Base-by-base conservation (phyloP, 257 asterid genomes). In the Lavandula angustifolia region DNA sequence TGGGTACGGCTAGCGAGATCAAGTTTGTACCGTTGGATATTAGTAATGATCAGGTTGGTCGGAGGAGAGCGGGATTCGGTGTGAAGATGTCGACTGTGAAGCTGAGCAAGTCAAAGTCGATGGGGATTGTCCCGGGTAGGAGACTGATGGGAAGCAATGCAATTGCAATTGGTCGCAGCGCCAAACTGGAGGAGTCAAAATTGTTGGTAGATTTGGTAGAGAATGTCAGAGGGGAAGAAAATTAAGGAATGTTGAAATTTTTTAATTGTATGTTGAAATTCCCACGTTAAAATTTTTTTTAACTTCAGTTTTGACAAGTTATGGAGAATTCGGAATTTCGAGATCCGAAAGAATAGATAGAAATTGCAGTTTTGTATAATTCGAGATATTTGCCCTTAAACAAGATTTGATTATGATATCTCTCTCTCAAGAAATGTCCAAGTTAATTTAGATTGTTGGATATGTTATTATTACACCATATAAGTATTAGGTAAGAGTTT, bases 71-170 rank as follows among this genome's bases (percentile, higher is more conserved):
- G 32, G 94, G 89, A 73, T 85, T 78, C 60, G 76, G 68, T 66
- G 57, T 77, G 84, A 82, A 69, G 82, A 77, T 77, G 69, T 67
- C 80, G 38, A 80, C 72, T 31, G 86, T 79, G 29, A 87, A 79
- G 79, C 62, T 85, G 67, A 80, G 73, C 7, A 89, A 82, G 76
- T 89, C 96, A 40, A 84, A 81, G 70, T 89, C 95, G 27, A 71
- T 74, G 87, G 95, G 95, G 48, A 73, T 85, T 74, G 29, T 81
- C 66, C 85, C 71, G 68, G 37, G 85, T 37, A 54, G 62, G 48
- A 73, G 76, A 69, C 71, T 75, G 68, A 60, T 69, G 54, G 63
- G 63, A 66, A 60, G 66, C 11, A 61, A 13, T 58, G 66, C 62
- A 14, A 71, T 75, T 8, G 69, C 66, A 22, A 64, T 46, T 34